These are phyloP conservation scores for Epichloe glyceriae DNA, from an alignment of 2,329 filamentous ascomycete genomes.

Conservation along the genomic window DNA sequence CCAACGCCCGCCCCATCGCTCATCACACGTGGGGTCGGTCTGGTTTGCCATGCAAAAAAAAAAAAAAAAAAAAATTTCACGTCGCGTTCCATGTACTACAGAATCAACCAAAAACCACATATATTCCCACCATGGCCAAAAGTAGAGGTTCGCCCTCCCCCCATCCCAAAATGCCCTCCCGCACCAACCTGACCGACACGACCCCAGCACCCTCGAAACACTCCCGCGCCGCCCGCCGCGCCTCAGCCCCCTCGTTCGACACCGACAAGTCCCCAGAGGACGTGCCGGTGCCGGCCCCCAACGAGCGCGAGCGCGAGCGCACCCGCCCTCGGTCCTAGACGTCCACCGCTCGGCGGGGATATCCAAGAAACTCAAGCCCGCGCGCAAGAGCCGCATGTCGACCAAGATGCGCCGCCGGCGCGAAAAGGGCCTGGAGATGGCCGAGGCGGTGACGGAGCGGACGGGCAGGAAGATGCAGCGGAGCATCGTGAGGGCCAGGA, in stretches of 20 bases:
- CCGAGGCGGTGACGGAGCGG: slow-evolving; percentile 46
- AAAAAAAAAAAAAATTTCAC: not conserved
- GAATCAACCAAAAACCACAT: not conserved
- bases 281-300: slow-evolving; percentile 28
- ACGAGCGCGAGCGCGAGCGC: no score
- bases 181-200: not conserved
- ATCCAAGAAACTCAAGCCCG: slow-evolving; percentile 49
- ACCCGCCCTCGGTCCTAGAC: slow-evolving; percentile 51
- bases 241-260: slow-evolving; percentile 55
- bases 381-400: slow-evolving; percentile 41
- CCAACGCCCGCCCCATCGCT: not conserved
- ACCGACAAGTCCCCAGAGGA: slow-evolving; percentile 59
- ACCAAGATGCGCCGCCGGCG: slow-evolving; percentile 41
- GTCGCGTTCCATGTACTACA: no score
- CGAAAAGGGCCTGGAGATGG: slow-evolving; percentile 45
- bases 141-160: slow-evolving; percentile 2
- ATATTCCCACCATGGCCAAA: slow-evolving; percentile 9
- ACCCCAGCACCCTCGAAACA: slow-evolving; percentile 47
- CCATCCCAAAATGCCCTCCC: not conserved
- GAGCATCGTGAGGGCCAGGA: slow-evolving; percentile 36
- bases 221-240: slow-evolving; percentile 64
- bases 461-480: slow-evolving; percentile 42
- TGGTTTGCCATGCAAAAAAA: not conserved
- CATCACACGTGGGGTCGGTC: not conserved
- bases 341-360: slow-evolving; percentile 56